phyloP scores from a whole-genome alignment of 2,329 filamentous ascomycete genomes.

The Sporothrix curviconia region DNA sequence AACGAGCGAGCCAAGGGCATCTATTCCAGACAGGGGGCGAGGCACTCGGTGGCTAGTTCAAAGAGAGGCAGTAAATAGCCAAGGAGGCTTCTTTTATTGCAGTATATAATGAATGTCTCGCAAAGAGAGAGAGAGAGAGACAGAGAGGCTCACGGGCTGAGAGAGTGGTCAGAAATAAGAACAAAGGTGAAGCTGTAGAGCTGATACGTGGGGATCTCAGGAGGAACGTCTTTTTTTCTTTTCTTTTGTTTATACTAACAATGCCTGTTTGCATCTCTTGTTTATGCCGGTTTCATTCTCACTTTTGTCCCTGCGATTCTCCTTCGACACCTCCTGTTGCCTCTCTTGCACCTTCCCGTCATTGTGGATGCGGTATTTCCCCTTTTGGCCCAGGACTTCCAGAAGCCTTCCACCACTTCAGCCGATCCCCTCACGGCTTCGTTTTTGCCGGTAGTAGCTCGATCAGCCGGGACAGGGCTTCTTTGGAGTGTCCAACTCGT shows the following conservation, averaged over 20 bases:
- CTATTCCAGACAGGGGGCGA: background rate
- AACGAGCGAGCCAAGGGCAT: background rate
- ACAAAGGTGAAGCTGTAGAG: no score
- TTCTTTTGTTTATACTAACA: background rate
- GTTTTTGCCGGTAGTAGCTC: constrained; percentile 10
- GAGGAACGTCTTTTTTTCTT: background rate
- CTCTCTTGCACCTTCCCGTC: background rate
- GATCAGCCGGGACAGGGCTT: background rate
- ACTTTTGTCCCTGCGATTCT: background rate
- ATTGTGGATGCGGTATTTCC: background rate
- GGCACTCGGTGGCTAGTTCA: background rate
- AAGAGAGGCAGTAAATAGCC: background rate
- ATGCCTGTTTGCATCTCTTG: background rate
- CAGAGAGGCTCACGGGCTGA: background rate
- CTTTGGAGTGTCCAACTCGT: background rate
- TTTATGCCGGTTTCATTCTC: background rate
- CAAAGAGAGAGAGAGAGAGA: no score
- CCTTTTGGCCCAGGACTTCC: constrained; percentile 8
- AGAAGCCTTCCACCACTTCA: constrained; percentile 4
- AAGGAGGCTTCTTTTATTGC: constrained; percentile 2
- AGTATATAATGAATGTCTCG: no score
- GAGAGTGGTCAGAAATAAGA: background rate
- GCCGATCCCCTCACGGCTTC: background rate
- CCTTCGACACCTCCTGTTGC: background rate
- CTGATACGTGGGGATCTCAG: background rate